These are phyloP conservation scores for Monilinia vaccinii-corymbosi DNA, from an alignment of 2,329 filamentous ascomycete species.

Conservation along the genomic window DNA sequence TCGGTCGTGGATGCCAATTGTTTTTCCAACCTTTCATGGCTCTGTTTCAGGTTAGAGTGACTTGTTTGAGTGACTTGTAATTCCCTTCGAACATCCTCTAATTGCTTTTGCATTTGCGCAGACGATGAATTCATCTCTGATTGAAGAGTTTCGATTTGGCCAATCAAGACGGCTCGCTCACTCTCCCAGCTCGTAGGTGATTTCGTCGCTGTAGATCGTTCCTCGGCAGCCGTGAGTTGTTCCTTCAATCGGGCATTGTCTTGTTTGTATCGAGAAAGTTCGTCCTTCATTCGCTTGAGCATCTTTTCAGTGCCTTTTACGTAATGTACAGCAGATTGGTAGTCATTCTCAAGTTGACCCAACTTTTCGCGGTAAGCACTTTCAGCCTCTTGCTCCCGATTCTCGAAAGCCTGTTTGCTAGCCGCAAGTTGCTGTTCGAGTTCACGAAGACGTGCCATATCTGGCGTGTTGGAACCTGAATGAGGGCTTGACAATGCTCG, in stretches of 20 bases:
- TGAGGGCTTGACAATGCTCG: conserved; percentile 65
- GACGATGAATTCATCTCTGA: conserved; percentile 58
- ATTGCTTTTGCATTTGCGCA: conserved; percentile 59
- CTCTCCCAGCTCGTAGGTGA: conserved; percentile 57
- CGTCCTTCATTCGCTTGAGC: conserved; percentile 96
- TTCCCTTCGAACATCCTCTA: conserved; percentile 60
- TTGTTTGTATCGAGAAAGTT: conserved; percentile 83
- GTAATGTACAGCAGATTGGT: conserved; percentile 95
- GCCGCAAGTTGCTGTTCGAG: conserved; percentile 80
- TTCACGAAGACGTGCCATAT: conserved; percentile 69
- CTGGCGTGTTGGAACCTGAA: conserved; percentile 68
- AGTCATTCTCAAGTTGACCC: conserved; percentile 89
- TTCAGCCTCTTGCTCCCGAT: conserved; percentile 79
- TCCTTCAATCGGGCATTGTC: conserved; percentile 76
- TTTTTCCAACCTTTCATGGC: conserved; percentile 43
- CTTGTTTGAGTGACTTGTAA: conserved; percentile 56
- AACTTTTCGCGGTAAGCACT: conserved; percentile 86
- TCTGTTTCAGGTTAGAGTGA: conserved; percentile 55
- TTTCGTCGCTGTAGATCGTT: conserved; percentile 36
- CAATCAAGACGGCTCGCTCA: conserved; percentile 59
- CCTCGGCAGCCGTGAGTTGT: conserved; percentile 64
- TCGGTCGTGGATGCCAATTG: conserved; percentile 48
- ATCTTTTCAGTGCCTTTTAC: conserved; percentile 99
- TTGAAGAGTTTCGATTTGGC: conserved; percentile 62
- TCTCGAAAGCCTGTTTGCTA: conserved; percentile 66